A percentile compares a stretch with the other conserved stretches of the same genome.
These are phyloP conservation scores for Diaporthe amygdali DNA, from an alignment of 2,329 filamentous ascomycete genomes.

Conservation along the genomic window DNA sequence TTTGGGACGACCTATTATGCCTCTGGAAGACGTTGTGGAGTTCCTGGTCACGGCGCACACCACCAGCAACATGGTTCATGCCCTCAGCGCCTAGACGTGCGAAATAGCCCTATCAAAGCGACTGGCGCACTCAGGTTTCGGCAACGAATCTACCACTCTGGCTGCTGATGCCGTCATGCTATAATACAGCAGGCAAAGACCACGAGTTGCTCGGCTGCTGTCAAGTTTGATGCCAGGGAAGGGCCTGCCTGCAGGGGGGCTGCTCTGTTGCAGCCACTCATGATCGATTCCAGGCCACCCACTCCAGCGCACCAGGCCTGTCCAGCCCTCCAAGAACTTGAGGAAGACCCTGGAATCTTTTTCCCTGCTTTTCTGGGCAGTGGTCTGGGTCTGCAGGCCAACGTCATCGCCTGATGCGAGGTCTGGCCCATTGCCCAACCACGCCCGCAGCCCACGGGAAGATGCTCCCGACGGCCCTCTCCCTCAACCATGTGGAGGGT, in stretches of 20 bases:
- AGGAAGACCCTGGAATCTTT: background rate
- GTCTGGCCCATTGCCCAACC: slow-evolving; percentile 11
- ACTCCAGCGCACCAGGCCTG: background rate
- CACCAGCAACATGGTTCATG: background rate
- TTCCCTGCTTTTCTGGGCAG: slow-evolving; percentile 24
- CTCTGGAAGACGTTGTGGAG: background rate
- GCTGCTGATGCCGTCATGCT: slow-evolving; percentile 12
- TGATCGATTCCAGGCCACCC: slow-evolving; percentile 8
- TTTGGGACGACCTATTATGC: background rate
- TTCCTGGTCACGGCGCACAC: background rate
- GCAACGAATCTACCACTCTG: background rate
- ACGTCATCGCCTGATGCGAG: slow-evolving; percentile 24
- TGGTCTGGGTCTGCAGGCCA: slow-evolving; percentile 20
- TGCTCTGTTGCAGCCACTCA: slow-evolving; percentile 14
- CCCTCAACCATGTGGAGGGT: background rate
- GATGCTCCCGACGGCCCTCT: background rate
- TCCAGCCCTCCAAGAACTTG: background rate
- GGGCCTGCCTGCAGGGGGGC: slow-evolving; percentile 9
- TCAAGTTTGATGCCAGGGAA: slow-evolving; percentile 8
- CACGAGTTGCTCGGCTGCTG: background rate
- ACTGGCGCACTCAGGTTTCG: background rate
- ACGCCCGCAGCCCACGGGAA: slow-evolving; percentile 7
- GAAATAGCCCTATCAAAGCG: background rate
- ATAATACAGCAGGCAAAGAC: background rate
- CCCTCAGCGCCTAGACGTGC: background rate